phyloP scores from a whole-genome alignment of 106 monocot species.

The Dendrobium chrysotoxum region DNA sequence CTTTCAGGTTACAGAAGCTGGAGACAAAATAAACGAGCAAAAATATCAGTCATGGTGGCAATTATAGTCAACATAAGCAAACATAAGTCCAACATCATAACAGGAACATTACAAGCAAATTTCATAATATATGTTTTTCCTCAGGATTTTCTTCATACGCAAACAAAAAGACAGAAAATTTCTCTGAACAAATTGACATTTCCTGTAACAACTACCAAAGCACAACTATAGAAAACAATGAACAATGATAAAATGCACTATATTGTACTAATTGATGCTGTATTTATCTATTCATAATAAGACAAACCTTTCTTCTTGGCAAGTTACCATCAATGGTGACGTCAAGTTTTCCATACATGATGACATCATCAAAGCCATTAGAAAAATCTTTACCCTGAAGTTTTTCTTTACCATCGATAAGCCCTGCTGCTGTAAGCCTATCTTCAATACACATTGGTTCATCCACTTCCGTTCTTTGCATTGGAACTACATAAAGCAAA shows the following conservation, averaged over 20 bases:
- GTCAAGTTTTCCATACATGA: slow-evolving; percentile 9
- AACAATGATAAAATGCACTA: neutral
- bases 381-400: neutral
- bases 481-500: slow-evolving; percentile 23
- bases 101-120: too few relatives aligned
- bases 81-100: too few relatives aligned
- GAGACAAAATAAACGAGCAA: too few relatives aligned
- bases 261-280: neutral
- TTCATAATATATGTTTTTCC: too few relatives aligned
- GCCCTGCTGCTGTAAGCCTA: slow-evolving; percentile 53
- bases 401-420: slow-evolving; percentile 36
- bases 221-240: neutral
- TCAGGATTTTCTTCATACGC: too few relatives aligned
- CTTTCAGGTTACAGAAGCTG: too few relatives aligned
- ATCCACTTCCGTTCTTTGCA: slow-evolving; percentile 45
- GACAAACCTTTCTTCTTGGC: slow-evolving; percentile 58
- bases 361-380: slow-evolving; percentile 5
- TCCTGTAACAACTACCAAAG: too few relatives aligned
- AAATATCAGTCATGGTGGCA: too few relatives aligned
- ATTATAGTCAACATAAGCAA: too few relatives aligned
- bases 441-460: slow-evolving; percentile 53
- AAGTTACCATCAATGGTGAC: slow-evolving; percentile 28
- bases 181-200: too few relatives aligned
- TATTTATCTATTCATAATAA: neutral
- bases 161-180: too few relatives aligned